Evolutionary conservation across 768 basidiomycete species (phyloP).

Genomic region (Agaricus sinodeliciosus): DNA sequence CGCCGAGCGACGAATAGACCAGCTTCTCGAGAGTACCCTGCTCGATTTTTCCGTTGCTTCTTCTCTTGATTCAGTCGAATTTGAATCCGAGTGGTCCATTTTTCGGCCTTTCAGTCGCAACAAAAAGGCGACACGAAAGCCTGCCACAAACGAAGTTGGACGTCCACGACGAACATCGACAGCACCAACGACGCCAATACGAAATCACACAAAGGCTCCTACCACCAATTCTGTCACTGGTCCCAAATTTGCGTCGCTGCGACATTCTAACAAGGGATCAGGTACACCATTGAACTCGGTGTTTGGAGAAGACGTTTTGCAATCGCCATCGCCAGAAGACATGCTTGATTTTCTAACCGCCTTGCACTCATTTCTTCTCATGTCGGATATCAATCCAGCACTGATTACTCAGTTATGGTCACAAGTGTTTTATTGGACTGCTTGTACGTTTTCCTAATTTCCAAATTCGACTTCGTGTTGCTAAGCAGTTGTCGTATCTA

Average conservation of each 20-base stretch:
- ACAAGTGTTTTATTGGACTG: conserved; percentile 98
- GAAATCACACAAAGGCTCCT: conserved; percentile 25
- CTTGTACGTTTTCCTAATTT: conserved; percentile 50
- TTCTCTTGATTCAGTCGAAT: conserved; percentile 75
- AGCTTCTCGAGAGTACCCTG: conserved; percentile 73
- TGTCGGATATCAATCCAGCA: conserved; percentile 88
- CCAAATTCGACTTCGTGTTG: background rate
- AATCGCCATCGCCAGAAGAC: conserved; percentile 39
- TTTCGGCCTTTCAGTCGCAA: conserved; percentile 69
- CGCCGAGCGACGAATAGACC: conserved; percentile 84
- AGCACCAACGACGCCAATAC: conserved; percentile 47
- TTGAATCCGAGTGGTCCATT: conserved; percentile 96
- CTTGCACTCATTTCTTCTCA: conserved; percentile 72
- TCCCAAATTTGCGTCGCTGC: conserved; percentile 58
- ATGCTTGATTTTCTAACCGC: conserved; percentile 80
- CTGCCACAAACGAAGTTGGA: background rate
- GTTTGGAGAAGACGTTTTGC: conserved; percentile 36
- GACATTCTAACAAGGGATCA: conserved; percentile 47
- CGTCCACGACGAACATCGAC: conserved; percentile 23
- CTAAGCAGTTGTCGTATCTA: conserved; percentile 9
- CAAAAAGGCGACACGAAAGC: conserved; percentile 29
- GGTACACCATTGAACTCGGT: conserved; percentile 40
- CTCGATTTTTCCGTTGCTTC: conserved; percentile 71
- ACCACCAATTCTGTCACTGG: conserved; percentile 17
- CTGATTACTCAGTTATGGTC: conserved; percentile 90